These are phyloP conservation scores for Calocybe gangraenosa DNA, from an alignment of 768 basidiomycete species.

Conservation along the genomic window DNA sequence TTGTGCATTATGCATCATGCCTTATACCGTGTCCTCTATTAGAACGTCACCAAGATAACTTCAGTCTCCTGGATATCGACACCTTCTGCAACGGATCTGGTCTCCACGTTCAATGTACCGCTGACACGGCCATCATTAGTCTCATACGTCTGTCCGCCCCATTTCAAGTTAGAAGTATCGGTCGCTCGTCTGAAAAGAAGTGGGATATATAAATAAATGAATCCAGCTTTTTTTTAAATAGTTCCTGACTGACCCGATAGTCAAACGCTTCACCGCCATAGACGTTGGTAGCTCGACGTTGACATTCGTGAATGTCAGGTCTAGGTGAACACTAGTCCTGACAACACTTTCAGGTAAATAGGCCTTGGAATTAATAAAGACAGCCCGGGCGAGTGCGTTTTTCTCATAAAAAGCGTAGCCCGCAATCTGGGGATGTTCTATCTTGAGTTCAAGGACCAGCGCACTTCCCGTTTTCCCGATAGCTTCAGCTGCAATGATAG, in stretches of 20 bases:
- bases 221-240: too few species aligned
- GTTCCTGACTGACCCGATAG: constrained; percentile 36
- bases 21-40: too few species aligned
- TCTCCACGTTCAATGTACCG: constrained; percentile 30
- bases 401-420: constrained; percentile 63
- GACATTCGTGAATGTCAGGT: constrained; percentile 32
- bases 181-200: constrained; percentile 41
- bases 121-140: constrained; percentile 37
- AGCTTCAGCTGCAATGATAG: constrained; percentile 55
- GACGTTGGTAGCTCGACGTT: constrained; percentile 19
- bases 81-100: constrained; percentile 26
- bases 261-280: constrained; percentile 44
- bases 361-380: constrained; percentile 58
- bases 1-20: too few species aligned
- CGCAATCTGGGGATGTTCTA: constrained; percentile 42
- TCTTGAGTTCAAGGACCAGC: constrained; percentile 40
- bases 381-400: constrained; percentile 36
- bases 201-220: too few species aligned
- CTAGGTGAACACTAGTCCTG: constrained; percentile 38
- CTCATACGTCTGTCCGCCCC: constrained; percentile 59
- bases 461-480: constrained; percentile 42
- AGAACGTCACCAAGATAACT: constrained; percentile 38
- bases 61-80: constrained; percentile 47
- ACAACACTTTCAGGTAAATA: constrained; percentile 34
- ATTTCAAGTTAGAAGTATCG: constrained; percentile 46